Evolutionary conservation across 2,329 filamentous ascomycete genomes (phyloP).

Genomic region (Penicillium hordei): DNA sequence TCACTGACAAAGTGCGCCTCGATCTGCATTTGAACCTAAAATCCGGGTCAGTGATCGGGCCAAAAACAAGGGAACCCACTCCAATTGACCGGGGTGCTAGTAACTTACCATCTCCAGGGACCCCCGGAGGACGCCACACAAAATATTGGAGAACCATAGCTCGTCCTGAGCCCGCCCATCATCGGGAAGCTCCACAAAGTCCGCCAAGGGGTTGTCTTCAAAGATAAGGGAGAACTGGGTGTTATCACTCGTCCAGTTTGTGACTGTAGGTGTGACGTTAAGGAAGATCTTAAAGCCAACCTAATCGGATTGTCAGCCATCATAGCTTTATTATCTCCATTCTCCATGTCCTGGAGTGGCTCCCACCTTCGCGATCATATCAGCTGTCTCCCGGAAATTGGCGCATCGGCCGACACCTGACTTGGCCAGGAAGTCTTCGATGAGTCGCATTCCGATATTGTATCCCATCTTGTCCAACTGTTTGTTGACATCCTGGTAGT

Average conservation of each 20-base stretch:
- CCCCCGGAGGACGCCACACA: slow-evolving; percentile 88
- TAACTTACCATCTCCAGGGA: slow-evolving; percentile 84
- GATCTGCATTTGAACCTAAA: slow-evolving; percentile 88
- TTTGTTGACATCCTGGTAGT: slow-evolving; percentile 95
- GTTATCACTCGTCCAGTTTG: slow-evolving; percentile 93
- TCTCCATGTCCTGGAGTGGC: background rate
- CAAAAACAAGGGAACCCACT: slow-evolving; percentile 15
- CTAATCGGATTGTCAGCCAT: slow-evolving; percentile 47
- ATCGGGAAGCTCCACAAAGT: slow-evolving; percentile 96
- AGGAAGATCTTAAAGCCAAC: slow-evolving; percentile 99
- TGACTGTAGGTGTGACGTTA: slow-evolving; percentile 89
- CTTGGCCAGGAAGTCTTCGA: slow-evolving; percentile 97
- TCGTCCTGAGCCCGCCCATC: slow-evolving; percentile 95
- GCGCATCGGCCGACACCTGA: slow-evolving; percentile 84
- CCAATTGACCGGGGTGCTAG: background rate
- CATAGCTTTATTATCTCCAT: background rate
- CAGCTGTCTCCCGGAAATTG: slow-evolving; percentile 93
- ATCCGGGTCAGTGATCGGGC: slow-evolving; percentile 20
- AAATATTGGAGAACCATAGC: slow-evolving; percentile 96
- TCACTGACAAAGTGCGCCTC: slow-evolving; percentile 97
- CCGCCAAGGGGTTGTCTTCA: slow-evolving; percentile 93
- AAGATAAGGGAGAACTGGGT: slow-evolving; percentile 96
- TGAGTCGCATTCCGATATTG: slow-evolving; percentile 92
- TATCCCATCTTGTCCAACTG: slow-evolving; percentile 99
- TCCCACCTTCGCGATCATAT: slow-evolving; percentile 86